Conservation (phyloP, 495 filamentous ascomycete species). For the Cercophora newfieldiana region DNA sequence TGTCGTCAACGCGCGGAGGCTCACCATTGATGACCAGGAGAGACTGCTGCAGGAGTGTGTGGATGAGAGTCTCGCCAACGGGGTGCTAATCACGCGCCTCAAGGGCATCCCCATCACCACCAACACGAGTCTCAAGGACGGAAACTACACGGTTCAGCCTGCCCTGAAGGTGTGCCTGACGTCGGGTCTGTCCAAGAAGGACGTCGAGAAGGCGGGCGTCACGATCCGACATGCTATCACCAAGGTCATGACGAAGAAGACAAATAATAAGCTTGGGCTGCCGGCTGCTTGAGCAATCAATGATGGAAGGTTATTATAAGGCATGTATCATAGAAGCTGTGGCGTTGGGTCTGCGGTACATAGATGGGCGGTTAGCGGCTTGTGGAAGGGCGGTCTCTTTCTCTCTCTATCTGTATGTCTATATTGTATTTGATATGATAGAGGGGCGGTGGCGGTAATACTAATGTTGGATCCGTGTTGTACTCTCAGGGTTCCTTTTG, state of each 20-base stretch:
- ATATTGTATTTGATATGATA: not conserved
- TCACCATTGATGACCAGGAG: conserved; percentile 76
- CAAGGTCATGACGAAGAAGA: conserved; percentile 67
- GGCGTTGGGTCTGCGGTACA: not conserved
- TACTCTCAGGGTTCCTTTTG: too few relatives aligned
- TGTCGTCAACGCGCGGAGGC: conserved; percentile 66
- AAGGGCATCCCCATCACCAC: conserved; percentile 70
- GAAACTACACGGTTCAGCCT: conserved; percentile 65
- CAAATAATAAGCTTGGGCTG: conserved; percentile 40
- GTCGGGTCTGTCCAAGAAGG: conserved; percentile 83
- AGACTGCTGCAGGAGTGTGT: conserved; percentile 83
- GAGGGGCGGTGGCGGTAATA: not conserved
- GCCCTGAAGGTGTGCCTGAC: conserved; percentile 91
- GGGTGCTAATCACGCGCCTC: conserved; percentile 81
- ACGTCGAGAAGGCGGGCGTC: conserved; percentile 88
- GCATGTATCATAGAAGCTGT: conserved; percentile 13
- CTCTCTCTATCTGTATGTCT: not conserved
- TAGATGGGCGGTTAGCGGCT: conserved; percentile 2
- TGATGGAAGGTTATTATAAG: not conserved
- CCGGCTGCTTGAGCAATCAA: conserved; percentile 27
- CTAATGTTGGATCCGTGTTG: not conserved
- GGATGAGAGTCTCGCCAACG: conserved; percentile 85
- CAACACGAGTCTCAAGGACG: conserved; percentile 57
- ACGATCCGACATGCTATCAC: conserved; percentile 91
- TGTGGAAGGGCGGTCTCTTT: not conserved